Evolutionary conservation across 2,329 filamentous ascomycete species (phyloP).

Genomic region (Pyricularia grisea): DNA sequence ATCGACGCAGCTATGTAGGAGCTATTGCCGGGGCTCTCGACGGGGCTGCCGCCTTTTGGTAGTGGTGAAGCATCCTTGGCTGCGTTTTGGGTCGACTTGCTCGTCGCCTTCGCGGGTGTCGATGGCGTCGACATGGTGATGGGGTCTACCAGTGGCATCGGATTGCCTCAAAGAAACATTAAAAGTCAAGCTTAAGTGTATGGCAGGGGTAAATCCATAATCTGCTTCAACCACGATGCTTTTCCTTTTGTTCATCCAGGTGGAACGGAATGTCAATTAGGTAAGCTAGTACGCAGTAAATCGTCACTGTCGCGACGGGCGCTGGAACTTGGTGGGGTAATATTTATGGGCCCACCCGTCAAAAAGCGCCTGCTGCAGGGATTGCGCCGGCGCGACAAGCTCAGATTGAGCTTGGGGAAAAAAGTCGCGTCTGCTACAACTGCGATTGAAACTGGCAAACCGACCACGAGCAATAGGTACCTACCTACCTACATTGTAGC

Average conservation of each 20-base stretch:
- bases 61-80: not conserved
- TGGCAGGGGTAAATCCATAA: not conserved
- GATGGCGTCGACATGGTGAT: constrained; percentile 20
- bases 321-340: not conserved
- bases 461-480: not conserved
- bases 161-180: not conserved
- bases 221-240: not conserved
- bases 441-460: not conserved
- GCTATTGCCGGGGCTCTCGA: constrained; percentile 3
- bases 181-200: not conserved
- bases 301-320: not conserved
- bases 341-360: not conserved
- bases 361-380: not conserved
- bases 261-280: not conserved
- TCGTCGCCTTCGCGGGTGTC: constrained; percentile 10
- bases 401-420: not conserved
- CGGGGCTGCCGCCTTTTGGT: not conserved
- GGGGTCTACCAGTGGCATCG: constrained; percentile 21
- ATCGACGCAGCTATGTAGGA: constrained; percentile 15
- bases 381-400: not conserved
- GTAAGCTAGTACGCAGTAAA: not conserved
- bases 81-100: constrained; percentile 4
- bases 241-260: not conserved
- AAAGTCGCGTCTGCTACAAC: constrained; percentile 3
- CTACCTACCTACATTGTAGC: not conserved